Evolutionary conservation across 176 grass and related monocot genomes (phyloP).

Genomic region (Aegilops longissima): DNA sequence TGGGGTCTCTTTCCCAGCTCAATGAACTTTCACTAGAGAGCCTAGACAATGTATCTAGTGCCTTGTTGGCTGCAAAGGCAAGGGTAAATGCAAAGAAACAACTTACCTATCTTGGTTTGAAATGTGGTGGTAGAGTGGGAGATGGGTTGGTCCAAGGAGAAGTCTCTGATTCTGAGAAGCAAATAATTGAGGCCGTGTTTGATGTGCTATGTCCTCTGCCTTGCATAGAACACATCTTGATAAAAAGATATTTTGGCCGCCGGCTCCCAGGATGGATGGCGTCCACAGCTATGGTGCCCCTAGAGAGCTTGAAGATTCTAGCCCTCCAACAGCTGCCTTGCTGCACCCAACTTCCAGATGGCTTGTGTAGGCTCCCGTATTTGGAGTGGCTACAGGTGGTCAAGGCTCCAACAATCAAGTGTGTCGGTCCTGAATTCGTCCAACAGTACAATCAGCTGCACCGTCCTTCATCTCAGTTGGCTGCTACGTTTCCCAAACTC

Average conservation of each 20-base stretch:
- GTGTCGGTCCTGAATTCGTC: not conserved
- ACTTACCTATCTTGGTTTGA: not conserved
- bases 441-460: no score
- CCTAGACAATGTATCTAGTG: not conserved
- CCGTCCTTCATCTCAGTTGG: no score
- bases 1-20: not conserved
- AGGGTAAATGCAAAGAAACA: not conserved
- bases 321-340: rapidly evolving
- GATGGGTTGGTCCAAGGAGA: not conserved
- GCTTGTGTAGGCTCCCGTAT: not conserved
- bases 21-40: not conserved
- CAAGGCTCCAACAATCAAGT: not conserved
- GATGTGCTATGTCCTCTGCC: not conserved
- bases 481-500: not conserved
- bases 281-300: rapidly evolving
- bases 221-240: not conserved
- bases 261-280: not conserved
- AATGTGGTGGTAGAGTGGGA: not conserved
- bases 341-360: not conserved
- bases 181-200: not conserved
- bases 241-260: not conserved
- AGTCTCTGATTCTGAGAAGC: not conserved
- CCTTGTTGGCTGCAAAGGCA: not conserved
- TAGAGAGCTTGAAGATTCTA: not conserved
- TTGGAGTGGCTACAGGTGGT: rapidly evolving